Conservation (phyloP, 768 basidiomycete genomes). For the Trametes maxima region DNA sequence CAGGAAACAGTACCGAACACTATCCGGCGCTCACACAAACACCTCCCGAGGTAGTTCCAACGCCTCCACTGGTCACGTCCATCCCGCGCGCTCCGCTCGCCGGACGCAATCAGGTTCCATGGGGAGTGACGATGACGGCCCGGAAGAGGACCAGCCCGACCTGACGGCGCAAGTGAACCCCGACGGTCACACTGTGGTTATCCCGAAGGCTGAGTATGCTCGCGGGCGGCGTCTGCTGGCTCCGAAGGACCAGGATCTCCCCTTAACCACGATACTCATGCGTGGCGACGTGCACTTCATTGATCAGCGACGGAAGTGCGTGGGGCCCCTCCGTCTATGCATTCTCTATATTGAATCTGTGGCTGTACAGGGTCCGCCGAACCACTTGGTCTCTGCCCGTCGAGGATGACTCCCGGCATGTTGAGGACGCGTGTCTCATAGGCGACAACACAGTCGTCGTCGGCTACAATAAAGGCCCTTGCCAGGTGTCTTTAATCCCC, state of each 20-base stretch:
- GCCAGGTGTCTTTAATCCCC: conserved; percentile 45
- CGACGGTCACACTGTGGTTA: conserved; percentile 21
- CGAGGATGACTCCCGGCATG: conserved; percentile 32
- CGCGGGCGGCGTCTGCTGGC: conserved; percentile 31
- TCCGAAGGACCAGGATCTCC: conserved; percentile 20
- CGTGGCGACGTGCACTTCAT: conserved; percentile 35
- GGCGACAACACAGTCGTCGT: conserved; percentile 43
- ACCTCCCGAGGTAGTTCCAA: too few species aligned
- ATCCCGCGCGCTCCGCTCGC: not conserved
- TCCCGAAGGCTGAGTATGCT: conserved; percentile 30
- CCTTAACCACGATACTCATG: conserved; percentile 31
- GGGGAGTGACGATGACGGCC: not conserved
- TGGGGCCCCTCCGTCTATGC: not conserved
- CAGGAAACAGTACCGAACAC: not conserved
- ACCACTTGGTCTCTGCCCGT: conserved; percentile 24
- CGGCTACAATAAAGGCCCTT: conserved; percentile 43
- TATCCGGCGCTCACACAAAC: too few species aligned
- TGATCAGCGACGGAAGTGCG: conserved; percentile 26
- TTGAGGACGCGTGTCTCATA: conserved; percentile 49
- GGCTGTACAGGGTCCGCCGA: conserved; percentile 24
- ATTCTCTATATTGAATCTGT: conserved; percentile 9
- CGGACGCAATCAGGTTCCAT: not conserved
- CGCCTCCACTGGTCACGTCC: not conserved
- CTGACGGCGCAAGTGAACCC: not conserved
- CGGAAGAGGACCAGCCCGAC: conserved; percentile 1